phyloP scores from a whole-genome alignment of 2,329 filamentous ascomycete genomes.

The Biscogniauxia marginata region DNA sequence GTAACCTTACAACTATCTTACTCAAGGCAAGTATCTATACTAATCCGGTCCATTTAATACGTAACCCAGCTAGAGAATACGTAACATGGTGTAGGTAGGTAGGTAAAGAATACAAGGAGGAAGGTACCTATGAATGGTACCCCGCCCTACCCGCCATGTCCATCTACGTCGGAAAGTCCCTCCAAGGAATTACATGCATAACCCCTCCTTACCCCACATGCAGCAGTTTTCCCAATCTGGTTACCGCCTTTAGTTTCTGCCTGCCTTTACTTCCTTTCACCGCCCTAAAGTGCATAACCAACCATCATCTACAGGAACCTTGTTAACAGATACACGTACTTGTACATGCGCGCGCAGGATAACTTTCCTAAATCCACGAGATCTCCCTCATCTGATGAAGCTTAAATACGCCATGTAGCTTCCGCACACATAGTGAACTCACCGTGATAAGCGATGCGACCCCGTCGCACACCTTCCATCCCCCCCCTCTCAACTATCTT shows the following conservation, averaged over 20 bases:
- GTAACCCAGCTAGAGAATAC: no score
- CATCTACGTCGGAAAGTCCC: no score
- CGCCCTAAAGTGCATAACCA: not conserved
- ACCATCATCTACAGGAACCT: not conserved
- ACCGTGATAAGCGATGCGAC: not conserved
- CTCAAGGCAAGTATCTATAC: no score
- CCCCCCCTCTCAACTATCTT: not conserved
- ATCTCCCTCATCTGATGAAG: no score
- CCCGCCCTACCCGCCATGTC: not conserved
- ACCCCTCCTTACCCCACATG: slow-evolving; percentile 10
- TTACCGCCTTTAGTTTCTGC: not conserved
- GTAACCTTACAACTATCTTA: no score
- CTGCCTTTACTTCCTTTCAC: not conserved
- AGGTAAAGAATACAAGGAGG: not conserved
- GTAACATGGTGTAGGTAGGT: no score
- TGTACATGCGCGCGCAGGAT: no score
- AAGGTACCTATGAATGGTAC: not conserved
- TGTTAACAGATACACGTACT: no score
- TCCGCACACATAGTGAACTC: not conserved
- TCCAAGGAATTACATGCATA: not conserved
- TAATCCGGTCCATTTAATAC: no score
- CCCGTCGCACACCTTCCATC: no score
- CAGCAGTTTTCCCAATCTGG: not conserved
- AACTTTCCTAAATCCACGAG: no score
- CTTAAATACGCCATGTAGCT: not conserved